Evolutionary conservation across 2,329 filamentous ascomycete species (phyloP).

Genomic region (Metarhizium robertsii): DNA sequence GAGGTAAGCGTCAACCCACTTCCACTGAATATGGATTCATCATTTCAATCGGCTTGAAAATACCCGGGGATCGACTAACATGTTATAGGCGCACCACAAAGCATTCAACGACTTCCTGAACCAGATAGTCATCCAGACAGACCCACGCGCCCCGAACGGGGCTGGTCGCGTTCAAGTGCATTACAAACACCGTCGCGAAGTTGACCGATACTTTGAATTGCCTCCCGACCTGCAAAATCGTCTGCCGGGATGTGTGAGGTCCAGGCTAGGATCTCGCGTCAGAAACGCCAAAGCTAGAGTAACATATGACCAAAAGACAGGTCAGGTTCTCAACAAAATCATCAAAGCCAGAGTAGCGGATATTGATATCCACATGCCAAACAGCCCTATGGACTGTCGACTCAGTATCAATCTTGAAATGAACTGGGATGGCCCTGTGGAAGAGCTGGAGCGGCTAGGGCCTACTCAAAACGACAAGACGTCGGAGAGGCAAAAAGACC

Average conservation of each 20-base stretch:
- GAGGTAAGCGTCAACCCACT: constrained; percentile 47
- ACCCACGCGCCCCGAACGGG: constrained; percentile 40
- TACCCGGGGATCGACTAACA: constrained; percentile 10
- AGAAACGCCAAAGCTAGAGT: constrained; percentile 46
- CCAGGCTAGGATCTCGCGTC: constrained; percentile 42
- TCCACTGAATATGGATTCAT: not conserved
- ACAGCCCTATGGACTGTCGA: constrained; percentile 74
- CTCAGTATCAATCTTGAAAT: constrained; percentile 94
- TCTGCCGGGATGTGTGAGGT: constrained; percentile 55
- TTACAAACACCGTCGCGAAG: constrained; percentile 75
- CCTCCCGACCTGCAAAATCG: constrained; percentile 46
- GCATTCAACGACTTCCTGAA: constrained; percentile 82
- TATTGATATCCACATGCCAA: constrained; percentile 76
- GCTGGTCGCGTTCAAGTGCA: constrained; percentile 52
- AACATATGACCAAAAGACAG: constrained; percentile 65
- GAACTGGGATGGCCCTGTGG: constrained; percentile 63
- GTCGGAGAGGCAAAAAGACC: constrained; percentile 72
- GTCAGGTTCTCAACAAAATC: constrained; percentile 67
- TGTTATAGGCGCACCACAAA: constrained; percentile 63
- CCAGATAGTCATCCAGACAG: constrained; percentile 47
- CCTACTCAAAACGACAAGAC: constrained; percentile 27
- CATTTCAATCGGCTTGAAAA: not conserved
- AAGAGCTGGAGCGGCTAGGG: constrained; percentile 38
- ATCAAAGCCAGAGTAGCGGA: constrained; percentile 86
- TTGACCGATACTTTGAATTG: constrained; percentile 76